Evolutionary conservation across 345 rosid genomes (phyloP), one percentile per base, ranked within the genome.

Genomic region (Carallia brachiata): DNA sequence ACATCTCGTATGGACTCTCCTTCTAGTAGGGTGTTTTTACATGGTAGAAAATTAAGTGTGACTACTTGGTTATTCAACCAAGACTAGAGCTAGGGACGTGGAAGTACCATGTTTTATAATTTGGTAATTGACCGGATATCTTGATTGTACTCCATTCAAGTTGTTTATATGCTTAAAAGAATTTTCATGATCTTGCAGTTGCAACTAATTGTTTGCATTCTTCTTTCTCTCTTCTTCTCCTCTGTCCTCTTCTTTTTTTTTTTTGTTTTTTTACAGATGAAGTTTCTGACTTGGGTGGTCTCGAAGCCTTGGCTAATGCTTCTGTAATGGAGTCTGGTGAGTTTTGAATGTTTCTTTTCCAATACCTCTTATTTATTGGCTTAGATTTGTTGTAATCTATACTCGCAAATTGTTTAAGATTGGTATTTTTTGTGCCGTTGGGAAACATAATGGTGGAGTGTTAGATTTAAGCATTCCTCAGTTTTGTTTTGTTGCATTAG

Each of bases 241-340:
- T 8, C 10, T 54, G 4, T 6, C 58, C 27, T 36, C 0, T 8
- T 9, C 52, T 7, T 5, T 34, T 52, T 23, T 23, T 62, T 31
- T 9, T 17, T 70, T 65, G 30, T 61, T 23, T 55, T 61, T 77
- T 60, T 7, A n/a, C 81, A 77, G 81, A 68, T 64, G 74, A 77
- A 65, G 19, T 69, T 57, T 61, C 60, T 59, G 77, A 61, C 15
- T 36, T 77, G 70, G 70, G 69, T 69, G 70, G 71, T 4, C 57
- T 77, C 67, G 77, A 73, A n/a, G 65, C 70, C 19, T 65, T 73
- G 70, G 81, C 81, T 53, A 36, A 65, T 70, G 47, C 73, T 47
- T 73, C 75, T 39, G 73, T 44, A 7, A 68, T 73, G 74, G 77
- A 73, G 68, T 72, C 70, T 37, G 81, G 81, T 77, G 30, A 68